Evolutionary conservation across 495 filamentous ascomycete species (phyloP).

Genomic region (Paragyromitra xinjiangensis): DNA sequence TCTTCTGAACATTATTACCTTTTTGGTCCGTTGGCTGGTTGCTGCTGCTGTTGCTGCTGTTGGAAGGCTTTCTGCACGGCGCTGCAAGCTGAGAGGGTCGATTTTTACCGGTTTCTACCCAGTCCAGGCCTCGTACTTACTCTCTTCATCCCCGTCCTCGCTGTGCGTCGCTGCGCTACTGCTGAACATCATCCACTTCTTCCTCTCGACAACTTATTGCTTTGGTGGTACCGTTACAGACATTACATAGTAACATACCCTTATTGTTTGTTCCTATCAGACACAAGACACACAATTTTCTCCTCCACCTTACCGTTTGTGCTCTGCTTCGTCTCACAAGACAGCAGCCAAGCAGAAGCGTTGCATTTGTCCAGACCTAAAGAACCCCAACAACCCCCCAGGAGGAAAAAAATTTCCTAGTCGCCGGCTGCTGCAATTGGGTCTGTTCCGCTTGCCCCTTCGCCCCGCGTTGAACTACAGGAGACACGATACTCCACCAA

Average conservation of each 20-base stretch:
- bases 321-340: conserved; percentile 33
- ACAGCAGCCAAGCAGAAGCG: conserved; percentile 24
- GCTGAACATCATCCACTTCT: conserved; percentile 22
- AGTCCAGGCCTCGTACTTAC: conserved; percentile 24
- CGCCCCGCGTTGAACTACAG: conserved; percentile 52
- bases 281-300: conserved; percentile 29
- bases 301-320: conserved; percentile 29
- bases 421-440: conserved; percentile 51
- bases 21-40: conserved; percentile 36
- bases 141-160: conserved; percentile 32
- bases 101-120: conserved; percentile 39
- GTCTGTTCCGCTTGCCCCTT: conserved; percentile 43
- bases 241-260: conserved; percentile 39
- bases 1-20: conserved; percentile 29
- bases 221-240: conserved; percentile 37
- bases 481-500: conserved; percentile 55
- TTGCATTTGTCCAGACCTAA: conserved; percentile 46
- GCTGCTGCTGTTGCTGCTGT: conserved; percentile 29
- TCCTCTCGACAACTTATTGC: conserved; percentile 24
- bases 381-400: conserved; percentile 39
- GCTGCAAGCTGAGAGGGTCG: conserved; percentile 23
- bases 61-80: conserved; percentile 34
- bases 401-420: conserved; percentile 31
- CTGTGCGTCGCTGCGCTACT: conserved; percentile 20
- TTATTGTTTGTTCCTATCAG: conserved; percentile 21